Evolutionary conservation across 257 asterid genomes (phyloP).

Genomic region (Solanum rostratum): DNA sequence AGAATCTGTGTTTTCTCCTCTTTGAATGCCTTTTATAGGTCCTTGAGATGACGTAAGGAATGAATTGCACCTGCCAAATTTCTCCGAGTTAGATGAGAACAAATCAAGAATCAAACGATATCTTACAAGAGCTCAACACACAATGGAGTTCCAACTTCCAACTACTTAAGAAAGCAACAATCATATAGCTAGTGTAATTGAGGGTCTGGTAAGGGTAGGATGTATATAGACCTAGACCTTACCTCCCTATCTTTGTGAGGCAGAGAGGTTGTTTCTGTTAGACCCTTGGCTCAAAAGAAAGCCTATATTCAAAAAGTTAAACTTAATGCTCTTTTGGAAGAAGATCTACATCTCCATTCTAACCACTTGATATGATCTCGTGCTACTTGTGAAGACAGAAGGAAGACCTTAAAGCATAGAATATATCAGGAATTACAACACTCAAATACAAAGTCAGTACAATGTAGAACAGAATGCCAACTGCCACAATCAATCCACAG

Average conservation of each 20-base stretch:
- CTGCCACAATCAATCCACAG: neutral
- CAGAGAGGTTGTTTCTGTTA: no score
- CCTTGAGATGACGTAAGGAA: slow-evolving; percentile 55
- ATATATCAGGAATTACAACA: neutral
- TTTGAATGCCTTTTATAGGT: slow-evolving; percentile 46
- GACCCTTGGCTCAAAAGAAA: no score
- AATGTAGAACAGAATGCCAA: neutral
- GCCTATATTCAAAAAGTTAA: neutral
- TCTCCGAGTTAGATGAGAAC: neutral
- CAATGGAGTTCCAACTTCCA: neutral
- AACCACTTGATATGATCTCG: neutral
- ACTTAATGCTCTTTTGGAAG: neutral
- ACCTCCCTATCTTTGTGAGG: no score
- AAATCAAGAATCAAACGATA: neutral
- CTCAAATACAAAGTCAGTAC: neutral
- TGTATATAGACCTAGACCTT: no score
- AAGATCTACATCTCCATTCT: neutral
- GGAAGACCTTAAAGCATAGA: neutral
- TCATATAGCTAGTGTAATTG: no score
- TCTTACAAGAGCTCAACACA: neutral
- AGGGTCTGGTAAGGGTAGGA: no score
- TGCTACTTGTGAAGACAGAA: neutral
- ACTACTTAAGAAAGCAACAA: neutral
- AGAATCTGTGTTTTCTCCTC: slow-evolving; percentile 70
- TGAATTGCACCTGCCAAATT: slow-evolving; percentile 56